A percentile compares a stretch with the other conserved stretches of the same genome.
These are phyloP conservation scores for Monosporozyma siamensis DNA, from an alignment of 805 yeast genomes.

Conservation along the genomic window DNA sequence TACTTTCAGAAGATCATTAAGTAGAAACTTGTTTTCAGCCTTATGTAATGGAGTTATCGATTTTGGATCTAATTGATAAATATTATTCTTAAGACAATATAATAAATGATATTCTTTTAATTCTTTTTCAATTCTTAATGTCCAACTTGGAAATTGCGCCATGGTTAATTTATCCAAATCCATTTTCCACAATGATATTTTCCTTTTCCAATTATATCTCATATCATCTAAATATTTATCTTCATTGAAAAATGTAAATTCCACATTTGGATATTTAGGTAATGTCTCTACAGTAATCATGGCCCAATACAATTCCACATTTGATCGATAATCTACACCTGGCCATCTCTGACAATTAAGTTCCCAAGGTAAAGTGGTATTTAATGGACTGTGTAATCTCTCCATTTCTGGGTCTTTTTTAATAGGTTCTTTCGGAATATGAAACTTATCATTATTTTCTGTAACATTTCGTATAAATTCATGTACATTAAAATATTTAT, in stretches of 20 bases:
- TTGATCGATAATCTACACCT: background rate
- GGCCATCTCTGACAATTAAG: constrained; percentile 2
- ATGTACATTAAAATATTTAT: background rate
- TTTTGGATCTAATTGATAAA: background rate
- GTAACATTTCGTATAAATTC: background rate
- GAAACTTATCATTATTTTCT: too few species aligned
- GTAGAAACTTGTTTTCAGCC: background rate
- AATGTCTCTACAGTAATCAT: background rate
- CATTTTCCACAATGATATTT: background rate
- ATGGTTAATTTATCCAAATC: background rate
- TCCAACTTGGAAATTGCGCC: background rate
- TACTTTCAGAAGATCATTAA: background rate
- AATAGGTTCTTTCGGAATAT: too few species aligned
- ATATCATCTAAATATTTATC: background rate
- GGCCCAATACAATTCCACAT: background rate
- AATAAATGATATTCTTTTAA: too few species aligned
- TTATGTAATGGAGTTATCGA: background rate
- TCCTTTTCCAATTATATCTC: background rate
- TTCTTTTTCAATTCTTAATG: background rate
- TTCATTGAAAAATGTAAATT: background rate
- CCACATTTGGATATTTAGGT: background rate
- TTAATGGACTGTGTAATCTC: background rate
- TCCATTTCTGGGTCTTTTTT: background rate
- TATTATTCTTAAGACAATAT: background rate
- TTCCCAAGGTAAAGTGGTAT: background rate